A percentile compares a stretch with the other conserved stretches of the same genome.
Conservation (phyloP, 2,329 filamentous ascomycete genomes). For the Aspergillus cejpii region DNA sequence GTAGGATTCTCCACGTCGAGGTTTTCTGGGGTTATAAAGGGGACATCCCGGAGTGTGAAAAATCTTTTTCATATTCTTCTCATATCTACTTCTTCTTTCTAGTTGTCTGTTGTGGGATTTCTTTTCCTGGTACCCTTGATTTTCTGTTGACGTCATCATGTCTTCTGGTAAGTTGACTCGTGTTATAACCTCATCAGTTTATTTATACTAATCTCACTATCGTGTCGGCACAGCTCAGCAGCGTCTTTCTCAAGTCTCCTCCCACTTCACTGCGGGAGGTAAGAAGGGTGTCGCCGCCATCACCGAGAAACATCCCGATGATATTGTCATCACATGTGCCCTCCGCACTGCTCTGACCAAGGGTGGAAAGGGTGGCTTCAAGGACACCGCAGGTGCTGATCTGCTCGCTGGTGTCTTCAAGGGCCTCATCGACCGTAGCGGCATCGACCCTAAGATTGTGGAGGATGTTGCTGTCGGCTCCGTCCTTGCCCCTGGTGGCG, state of each 20-base stretch:
- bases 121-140: slow-evolving; percentile 1
- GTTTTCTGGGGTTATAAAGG: slow-evolving; percentile 11
- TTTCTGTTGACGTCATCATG: slow-evolving; percentile 32
- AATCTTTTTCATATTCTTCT: slow-evolving; percentile 13
- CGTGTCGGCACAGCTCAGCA: slow-evolving; percentile 44
- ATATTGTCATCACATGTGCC: slow-evolving; percentile 84
- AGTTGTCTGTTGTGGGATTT: too few species aligned
- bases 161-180: slow-evolving; percentile 34
- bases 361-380: slow-evolving; percentile 88
- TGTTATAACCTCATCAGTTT: neutral
- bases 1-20: neutral
- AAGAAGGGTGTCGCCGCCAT: slow-evolving; percentile 33
- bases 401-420: slow-evolving; percentile 77
- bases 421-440: slow-evolving; percentile 73
- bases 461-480: slow-evolving; percentile 90
- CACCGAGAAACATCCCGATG: slow-evolving; percentile 50
- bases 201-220: slow-evolving; percentile 9
- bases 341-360: slow-evolving; percentile 89
- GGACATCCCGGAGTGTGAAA: slow-evolving; percentile 4
- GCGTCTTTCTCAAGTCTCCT: slow-evolving; percentile 54
- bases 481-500: slow-evolving; percentile 85
- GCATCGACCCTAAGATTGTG: slow-evolving; percentile 78
- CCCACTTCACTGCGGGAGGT: slow-evolving; percentile 46
- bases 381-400: slow-evolving; percentile 84
- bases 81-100: slow-evolving; percentile 3